phyloP scores from a whole-genome alignment of 768 basidiomycete genomes.

The Cantharellus cinnabarinus region DNA sequence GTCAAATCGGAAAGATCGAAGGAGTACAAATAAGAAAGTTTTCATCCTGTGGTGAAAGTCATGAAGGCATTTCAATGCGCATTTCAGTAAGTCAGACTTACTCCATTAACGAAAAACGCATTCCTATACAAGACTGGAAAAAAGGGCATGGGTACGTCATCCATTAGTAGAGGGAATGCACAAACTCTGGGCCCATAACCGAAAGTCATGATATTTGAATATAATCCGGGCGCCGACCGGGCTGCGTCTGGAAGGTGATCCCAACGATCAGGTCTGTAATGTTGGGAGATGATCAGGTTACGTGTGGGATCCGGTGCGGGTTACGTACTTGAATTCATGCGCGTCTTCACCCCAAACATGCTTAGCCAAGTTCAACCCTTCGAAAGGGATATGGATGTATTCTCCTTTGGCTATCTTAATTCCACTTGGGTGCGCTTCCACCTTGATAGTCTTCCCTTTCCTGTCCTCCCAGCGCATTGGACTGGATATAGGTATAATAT shows the following conservation, averaged over 20 bases:
- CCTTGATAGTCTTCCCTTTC: neutral
- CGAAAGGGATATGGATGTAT: constrained; percentile 57
- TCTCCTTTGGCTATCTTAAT: constrained; percentile 46
- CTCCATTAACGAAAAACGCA: constrained; percentile 67
- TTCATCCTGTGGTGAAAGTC: constrained; percentile 27
- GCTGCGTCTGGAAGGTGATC: constrained; percentile 52
- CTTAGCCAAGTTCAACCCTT: constrained; percentile 62
- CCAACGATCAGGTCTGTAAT: constrained; percentile 59
- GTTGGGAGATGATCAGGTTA: constrained; percentile 2
- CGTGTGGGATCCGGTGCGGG: neutral
- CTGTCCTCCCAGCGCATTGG: neutral
- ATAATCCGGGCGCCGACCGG: constrained; percentile 34
- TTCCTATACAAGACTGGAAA: constrained; percentile 57
- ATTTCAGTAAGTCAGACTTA: neutral
- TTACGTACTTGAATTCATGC: constrained; percentile 56
- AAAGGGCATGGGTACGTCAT: neutral
- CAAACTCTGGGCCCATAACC: constrained; percentile 65
- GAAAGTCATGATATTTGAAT: constrained; percentile 29
- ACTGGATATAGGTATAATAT: constrained; percentile 5
- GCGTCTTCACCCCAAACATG: constrained; percentile 63
- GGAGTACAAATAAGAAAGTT: constrained; percentile 45
- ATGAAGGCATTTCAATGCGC: neutral
- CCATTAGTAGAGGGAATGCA: constrained; percentile 9
- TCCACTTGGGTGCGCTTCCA: constrained; percentile 23
- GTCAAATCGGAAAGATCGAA: constrained; percentile 32